Percentiles rank a stretch among this genome's conserved stretches.
phyloP scores from a whole-genome alignment of 2,329 filamentous ascomycete species.

The Nothophoma quercina region DNA sequence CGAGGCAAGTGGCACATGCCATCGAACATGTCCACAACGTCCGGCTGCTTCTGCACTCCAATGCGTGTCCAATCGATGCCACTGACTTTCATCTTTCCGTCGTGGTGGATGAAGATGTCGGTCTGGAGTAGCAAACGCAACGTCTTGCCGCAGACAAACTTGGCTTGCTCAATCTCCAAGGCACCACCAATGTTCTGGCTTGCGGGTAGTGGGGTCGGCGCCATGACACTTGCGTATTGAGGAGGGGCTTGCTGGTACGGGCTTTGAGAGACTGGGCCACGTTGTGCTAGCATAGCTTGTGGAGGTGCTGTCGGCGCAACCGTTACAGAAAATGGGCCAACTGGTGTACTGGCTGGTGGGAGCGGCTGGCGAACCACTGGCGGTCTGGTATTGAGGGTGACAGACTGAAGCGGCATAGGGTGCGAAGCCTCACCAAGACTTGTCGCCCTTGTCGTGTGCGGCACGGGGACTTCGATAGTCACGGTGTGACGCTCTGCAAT shows the following conservation, averaged over 20 bases:
- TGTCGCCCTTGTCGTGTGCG: neutral
- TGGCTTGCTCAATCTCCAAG: conserved; percentile 38
- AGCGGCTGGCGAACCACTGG: neutral
- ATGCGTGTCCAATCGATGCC: conserved; percentile 40
- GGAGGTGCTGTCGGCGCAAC: neutral
- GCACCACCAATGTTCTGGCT: conserved; percentile 18
- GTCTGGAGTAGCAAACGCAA: conserved; percentile 39
- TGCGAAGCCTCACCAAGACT: neutral
- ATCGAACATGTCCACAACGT: conserved; percentile 29
- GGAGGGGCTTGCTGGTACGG: neutral
- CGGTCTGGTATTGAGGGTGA: neutral
- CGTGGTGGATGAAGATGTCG: conserved; percentile 37
- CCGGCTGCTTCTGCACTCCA: conserved; percentile 28
- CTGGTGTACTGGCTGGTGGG: neutral
- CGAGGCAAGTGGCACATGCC: conserved; percentile 38
- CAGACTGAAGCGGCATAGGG: neutral
- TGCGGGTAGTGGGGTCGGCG: neutral
- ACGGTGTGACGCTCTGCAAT: neutral
- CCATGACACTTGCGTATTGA: neutral
- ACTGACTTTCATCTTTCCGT: conserved; percentile 34
- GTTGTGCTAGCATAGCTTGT: neutral
- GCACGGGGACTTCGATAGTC: neutral
- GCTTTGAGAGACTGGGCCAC: neutral
- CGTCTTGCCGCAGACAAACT: conserved; percentile 31
- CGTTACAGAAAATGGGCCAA: neutral